Base-by-base conservation (phyloP, 208 protist genomes). In the Leishmania braziliensis region DNA sequence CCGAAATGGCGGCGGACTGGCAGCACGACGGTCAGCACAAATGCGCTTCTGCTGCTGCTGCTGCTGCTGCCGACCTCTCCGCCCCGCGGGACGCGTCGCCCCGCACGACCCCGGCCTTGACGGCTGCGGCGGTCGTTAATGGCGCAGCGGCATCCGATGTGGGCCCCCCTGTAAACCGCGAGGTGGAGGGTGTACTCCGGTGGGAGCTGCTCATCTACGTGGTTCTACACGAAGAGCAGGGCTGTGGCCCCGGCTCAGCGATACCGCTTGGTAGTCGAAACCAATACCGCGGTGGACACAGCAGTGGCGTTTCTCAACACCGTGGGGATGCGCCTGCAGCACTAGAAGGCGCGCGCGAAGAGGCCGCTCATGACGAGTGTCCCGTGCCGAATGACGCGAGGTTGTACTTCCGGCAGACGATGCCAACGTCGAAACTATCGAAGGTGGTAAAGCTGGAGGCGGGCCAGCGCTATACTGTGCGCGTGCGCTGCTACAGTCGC, bases 371-470 rank as follows among this genome's bases (percentile, higher is more conserved):
- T 79, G 80, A 85, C n/a, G 84, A 80, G 65, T 54, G 77, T 18
- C 58, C 65, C 53, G 73, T 87, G 63, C 66, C 69, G 46, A 70
- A 77, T 8, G 65, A 78, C 33, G 70, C 86, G 1, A 80, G 54
- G 53, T 51, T 83, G 62, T 84, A 56, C 43, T 91, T 89, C 53
- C 84, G 92, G 66, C 82, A 92, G 71, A 88, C 90, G 3, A 70
- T 97, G 33, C 74, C 88, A 8, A 78, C 87, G n/a, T 48, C 77
- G 20, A 92, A 91, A 83, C 26, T 71, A 20, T 85, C 66, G 43
- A 97, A 97, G 76, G 87, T 98, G 16, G 91, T 98, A 33, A 98
- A 98, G 88, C 85, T 98, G 62, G 68, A 84, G 33, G 70, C 92
- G 9, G 88, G 87, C 14, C 75, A 73, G 56, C 87, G 79, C 75